A percentile compares a stretch with the other conserved stretches of the same genome.
These are phyloP conservation scores for Lathyrus aphaca DNA, from an alignment of 306 rosid genomes.

Conservation along the genomic window DNA sequence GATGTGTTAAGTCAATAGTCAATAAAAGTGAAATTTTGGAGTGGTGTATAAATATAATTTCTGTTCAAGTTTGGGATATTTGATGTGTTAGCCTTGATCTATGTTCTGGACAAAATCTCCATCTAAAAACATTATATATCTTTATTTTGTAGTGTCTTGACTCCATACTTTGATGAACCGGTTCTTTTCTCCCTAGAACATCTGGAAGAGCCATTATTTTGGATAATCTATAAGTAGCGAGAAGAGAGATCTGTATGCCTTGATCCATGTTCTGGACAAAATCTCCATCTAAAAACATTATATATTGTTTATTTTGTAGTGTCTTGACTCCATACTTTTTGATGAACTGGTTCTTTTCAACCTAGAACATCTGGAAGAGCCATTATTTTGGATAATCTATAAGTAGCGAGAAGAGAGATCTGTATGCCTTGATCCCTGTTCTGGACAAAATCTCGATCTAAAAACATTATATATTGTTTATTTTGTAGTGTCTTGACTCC, in stretches of 20 bases:
- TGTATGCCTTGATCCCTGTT: background rate
- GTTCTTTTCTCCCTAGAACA: conserved; percentile 77
- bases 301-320: conserved; percentile 53
- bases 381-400: too few species aligned
- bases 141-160: conserved; percentile 70
- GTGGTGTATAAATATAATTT: too few species aligned
- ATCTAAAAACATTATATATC: background rate
- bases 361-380: conserved; percentile 53
- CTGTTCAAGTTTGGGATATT: too few species aligned
- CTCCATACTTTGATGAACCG: conserved; percentile 77
- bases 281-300: conserved; percentile 3
- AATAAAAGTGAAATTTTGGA: too few species aligned
- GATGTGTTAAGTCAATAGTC: background rate
- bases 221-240: too few species aligned
- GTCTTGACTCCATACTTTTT: conserved; percentile 80
- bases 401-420: too few species aligned
- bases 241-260: too few species aligned
- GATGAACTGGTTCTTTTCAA: conserved; percentile 83
- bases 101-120: conserved; percentile 1
- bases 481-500: conserved; percentile 85
- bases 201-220: conserved; percentile 42
- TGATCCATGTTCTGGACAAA: conserved; percentile 1
- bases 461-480: conserved; percentile 24
- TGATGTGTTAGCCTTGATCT: background rate
- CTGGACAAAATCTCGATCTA: background rate